phyloP scores from a whole-genome alignment of 176 grass and related monocot species.

The Triticum monococcum region DNA sequence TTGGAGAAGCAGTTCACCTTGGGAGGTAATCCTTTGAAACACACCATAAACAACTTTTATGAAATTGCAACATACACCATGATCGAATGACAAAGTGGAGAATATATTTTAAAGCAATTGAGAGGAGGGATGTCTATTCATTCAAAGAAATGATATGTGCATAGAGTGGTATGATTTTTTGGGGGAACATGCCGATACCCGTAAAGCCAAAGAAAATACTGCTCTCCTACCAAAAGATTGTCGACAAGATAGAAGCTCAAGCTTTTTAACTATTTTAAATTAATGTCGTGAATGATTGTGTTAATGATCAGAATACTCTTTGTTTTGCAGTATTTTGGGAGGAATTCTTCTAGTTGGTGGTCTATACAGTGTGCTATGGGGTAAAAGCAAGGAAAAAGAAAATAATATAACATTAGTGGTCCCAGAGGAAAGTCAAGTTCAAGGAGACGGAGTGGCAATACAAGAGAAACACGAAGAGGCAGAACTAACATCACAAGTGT shows the following conservation, averaged over 20 bases:
- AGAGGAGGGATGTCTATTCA: no score
- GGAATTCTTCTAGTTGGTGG: constrained; percentile 37
- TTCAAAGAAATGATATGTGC: no score
- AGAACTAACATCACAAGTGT: background rate
- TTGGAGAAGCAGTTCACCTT: constrained; percentile 50
- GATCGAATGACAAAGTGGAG: no score
- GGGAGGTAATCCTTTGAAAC: constrained; percentile 36
- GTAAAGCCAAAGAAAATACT: no score
- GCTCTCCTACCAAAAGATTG: no score
- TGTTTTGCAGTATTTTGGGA: constrained; percentile 31
- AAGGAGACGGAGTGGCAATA: background rate
- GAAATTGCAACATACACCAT: no score
- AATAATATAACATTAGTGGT: background rate
- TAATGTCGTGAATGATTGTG: background rate
- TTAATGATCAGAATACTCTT: background rate
- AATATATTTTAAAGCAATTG: no score
- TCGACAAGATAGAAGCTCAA: background rate
- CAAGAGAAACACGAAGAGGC: background rate
- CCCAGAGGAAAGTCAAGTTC: background rate
- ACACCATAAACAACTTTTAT: background rate
- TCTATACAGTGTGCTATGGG: constrained; percentile 56
- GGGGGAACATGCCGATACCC: no score
- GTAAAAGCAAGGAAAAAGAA: constrained; percentile 39
- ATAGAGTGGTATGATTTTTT: no score
- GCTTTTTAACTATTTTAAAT: background rate